These are phyloP conservation scores for Heracleum sosnowskyi DNA, from an alignment of 129 eudicot genomes.

Conservation along the genomic window DNA sequence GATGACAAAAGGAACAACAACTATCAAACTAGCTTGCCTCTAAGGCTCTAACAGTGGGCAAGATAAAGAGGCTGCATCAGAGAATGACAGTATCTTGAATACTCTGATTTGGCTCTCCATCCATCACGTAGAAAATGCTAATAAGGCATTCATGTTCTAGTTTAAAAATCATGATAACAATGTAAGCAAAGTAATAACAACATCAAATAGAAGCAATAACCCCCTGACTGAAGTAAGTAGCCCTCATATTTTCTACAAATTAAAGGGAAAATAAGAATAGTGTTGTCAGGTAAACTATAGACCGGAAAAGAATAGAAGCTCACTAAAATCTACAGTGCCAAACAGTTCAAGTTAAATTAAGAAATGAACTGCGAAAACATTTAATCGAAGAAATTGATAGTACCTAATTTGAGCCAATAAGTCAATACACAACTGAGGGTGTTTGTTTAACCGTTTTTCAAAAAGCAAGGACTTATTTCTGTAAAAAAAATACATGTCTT, in stretches of 20 bases:
- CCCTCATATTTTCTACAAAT: neutral
- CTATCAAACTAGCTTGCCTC: neutral
- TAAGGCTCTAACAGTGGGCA: neutral
- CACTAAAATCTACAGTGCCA: no score
- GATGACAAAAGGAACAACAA: neutral
- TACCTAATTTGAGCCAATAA: neutral
- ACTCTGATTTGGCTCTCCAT: neutral
- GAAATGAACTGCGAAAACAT: neutral
- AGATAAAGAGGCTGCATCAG: neutral
- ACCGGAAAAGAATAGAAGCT: neutral
- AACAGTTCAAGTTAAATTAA: no score
- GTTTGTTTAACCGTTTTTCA: no score
- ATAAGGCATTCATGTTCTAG: neutral
- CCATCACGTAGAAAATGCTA: neutral
- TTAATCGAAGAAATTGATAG: neutral
- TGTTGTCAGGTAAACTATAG: neutral
- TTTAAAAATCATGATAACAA: neutral
- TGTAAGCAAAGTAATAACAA: neutral
- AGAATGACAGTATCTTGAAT: neutral
- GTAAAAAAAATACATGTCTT: no score
- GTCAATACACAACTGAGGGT: neutral
- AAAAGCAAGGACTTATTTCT: no score
- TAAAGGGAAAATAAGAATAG: neutral
- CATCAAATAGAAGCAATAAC: neutral
- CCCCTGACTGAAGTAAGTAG: neutral